Conservation (phyloP, 1,284 basidiomycete genomes). For the Ustilago lituana region DNA sequence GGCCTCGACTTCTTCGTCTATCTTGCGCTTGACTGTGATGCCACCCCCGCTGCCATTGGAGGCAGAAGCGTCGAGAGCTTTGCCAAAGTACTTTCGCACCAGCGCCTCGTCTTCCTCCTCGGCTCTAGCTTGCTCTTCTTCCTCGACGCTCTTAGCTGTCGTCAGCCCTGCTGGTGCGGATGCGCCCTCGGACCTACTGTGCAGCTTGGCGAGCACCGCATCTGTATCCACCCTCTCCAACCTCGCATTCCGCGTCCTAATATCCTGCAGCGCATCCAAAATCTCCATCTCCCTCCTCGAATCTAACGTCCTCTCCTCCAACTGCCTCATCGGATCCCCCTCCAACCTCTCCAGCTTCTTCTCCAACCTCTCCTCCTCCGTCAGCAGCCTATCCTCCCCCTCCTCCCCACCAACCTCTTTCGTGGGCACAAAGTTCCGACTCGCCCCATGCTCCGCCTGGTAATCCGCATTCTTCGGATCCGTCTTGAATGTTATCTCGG, state of each 20-base stretch:
- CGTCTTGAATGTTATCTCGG: constrained; percentile 99
- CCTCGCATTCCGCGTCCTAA: constrained; percentile 89
- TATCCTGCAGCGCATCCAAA: constrained; percentile 92
- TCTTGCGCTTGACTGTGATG: constrained; percentile 32
- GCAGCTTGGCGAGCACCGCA: constrained; percentile 48
- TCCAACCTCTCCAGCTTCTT: constrained; percentile 68
- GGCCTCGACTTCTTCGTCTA: constrained; percentile 38
- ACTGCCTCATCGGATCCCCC: constrained; percentile 92
- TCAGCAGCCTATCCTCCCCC: constrained; percentile 35
- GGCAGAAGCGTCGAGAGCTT: constrained; percentile 69
- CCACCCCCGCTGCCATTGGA: not conserved
- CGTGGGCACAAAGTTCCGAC: constrained; percentile 63
- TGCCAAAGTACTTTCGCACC: constrained; percentile 85
- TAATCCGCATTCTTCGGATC: constrained; percentile 81
- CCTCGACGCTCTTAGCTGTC: constrained; percentile 12
- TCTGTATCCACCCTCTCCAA: constrained; percentile 75
- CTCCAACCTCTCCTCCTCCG: constrained; percentile 43
- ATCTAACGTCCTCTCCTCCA: constrained; percentile 90
- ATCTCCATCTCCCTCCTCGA: constrained; percentile 98
- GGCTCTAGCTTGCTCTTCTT: constrained; percentile 70
- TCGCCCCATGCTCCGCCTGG: constrained; percentile 62
- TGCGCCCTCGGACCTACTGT: not conserved
- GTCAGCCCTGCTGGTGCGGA: not conserved
- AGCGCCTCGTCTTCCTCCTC: constrained; percentile 92
- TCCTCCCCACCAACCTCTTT: constrained; percentile 43